phyloP scores from a whole-genome alignment of 179 eudicot species.

The Actinidia arguta region DNA sequence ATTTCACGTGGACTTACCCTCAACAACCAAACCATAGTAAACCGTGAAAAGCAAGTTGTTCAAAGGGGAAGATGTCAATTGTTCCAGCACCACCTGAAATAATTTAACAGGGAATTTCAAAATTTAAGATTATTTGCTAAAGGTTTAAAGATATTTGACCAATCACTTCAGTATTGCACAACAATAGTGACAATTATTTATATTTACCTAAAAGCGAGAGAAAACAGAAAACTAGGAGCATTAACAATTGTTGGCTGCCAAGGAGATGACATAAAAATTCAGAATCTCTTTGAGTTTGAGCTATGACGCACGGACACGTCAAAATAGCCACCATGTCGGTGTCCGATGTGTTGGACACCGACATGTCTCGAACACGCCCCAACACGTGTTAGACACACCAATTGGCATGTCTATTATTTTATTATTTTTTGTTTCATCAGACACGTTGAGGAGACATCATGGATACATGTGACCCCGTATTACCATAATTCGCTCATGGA shows the following conservation, averaged over 20 bases:
- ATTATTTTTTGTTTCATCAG: too few relatives aligned
- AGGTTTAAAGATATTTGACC: neutral
- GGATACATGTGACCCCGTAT: too few relatives aligned
- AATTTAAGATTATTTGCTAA: neutral
- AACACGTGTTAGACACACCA: too few relatives aligned
- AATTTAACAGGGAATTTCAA: neutral
- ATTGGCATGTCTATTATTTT: too few relatives aligned
- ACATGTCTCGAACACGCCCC: too few relatives aligned
- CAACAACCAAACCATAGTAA: constrained; percentile 80
- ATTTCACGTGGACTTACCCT: constrained; percentile 54
- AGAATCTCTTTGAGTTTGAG: neutral
- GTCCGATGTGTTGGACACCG: too few relatives aligned
- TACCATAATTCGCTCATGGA: too few relatives aligned
- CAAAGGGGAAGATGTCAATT: constrained; percentile 84
- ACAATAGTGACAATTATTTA: neutral
- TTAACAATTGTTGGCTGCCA: neutral
- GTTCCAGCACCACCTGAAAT: constrained; percentile 81
- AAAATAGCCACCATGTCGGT: too few relatives aligned
- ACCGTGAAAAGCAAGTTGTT: constrained; percentile 89
- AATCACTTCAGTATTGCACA: neutral
- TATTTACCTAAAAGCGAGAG: neutral
- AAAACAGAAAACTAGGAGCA: neutral
- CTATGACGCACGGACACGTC: too few relatives aligned
- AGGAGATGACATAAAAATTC: neutral
- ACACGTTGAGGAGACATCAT: too few relatives aligned